phyloP scores from a whole-genome alignment of 2,329 filamentous ascomycete genomes.

The Pseudogymnoascus sp. region DNA sequence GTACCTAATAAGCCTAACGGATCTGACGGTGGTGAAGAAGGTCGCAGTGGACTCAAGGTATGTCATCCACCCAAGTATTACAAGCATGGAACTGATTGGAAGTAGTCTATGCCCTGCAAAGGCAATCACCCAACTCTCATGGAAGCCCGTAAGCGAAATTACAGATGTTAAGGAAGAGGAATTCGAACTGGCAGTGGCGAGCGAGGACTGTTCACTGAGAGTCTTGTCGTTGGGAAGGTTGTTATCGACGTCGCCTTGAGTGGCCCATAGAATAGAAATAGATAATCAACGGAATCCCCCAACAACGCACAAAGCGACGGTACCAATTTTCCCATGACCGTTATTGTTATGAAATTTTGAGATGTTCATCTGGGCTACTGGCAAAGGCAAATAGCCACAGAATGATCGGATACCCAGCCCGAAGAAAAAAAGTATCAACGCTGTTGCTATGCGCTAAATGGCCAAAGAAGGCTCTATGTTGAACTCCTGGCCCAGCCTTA shows the following conservation, averaged over 20 bases:
- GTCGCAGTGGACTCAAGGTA: constrained; percentile 19
- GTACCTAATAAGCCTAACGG: constrained; percentile 18
- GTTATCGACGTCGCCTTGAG: neutral
- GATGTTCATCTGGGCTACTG: neutral
- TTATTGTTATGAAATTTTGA: constrained; percentile 4
- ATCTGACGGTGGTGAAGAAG: constrained; percentile 24
- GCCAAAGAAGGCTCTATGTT: constrained; percentile 3
- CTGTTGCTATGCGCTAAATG: neutral
- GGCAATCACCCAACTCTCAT: constrained; percentile 48
- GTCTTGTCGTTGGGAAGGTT: constrained; percentile 37
- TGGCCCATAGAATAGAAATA: neutral
- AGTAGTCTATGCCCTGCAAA: constrained; percentile 36
- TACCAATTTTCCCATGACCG: neutral
- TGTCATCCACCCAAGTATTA: neutral
- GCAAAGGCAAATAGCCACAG: neutral
- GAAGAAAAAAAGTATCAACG: neutral
- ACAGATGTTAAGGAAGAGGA: constrained; percentile 11
- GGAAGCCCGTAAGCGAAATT: constrained; percentile 43
- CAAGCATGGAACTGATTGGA: constrained; percentile 1
- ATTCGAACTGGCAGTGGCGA: constrained; percentile 26
- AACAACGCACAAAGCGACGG: neutral
- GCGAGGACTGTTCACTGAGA: constrained; percentile 54
- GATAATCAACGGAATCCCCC: neutral
- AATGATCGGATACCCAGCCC: neutral
- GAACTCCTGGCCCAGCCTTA: constrained; percentile 1